Evolutionary conservation across 176 grass and related monocot genomes (phyloP).

Genomic region (Carex littledalei): DNA sequence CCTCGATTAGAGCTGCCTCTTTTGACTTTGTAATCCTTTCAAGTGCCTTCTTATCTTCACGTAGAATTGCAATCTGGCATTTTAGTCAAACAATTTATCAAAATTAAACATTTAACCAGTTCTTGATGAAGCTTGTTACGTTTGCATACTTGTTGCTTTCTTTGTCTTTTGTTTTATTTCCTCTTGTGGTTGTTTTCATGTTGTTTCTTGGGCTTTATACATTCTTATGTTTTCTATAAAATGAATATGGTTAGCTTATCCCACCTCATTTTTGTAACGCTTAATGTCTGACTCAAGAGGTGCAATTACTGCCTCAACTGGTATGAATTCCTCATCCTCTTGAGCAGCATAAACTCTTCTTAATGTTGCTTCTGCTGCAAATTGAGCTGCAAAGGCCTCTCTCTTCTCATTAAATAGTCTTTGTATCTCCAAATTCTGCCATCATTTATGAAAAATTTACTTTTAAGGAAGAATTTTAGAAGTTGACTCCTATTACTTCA

Average conservation of each 20-base stretch:
- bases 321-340: constrained; percentile 69
- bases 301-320: constrained; percentile 65
- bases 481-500: neutral
- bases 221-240: neutral
- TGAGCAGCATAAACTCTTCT: constrained; percentile 63
- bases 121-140: neutral
- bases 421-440: constrained; percentile 78
- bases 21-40: constrained; percentile 73
- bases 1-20: constrained; percentile 75
- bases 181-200: neutral
- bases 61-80: constrained; percentile 59
- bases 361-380: constrained; percentile 65
- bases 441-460: constrained; percentile 4
- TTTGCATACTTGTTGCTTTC: neutral
- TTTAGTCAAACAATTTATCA: constrained; percentile 7
- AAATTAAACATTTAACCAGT: neutral
- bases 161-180: neutral
- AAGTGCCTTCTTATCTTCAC: constrained; percentile 80
- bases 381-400: constrained; percentile 70
- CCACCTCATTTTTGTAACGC: constrained; percentile 66
- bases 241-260: neutral
- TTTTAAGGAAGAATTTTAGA: neutral
- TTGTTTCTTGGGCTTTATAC: neutral
- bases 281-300: constrained; percentile 88
- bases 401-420: constrained; percentile 62